A percentile compares a stretch with the other conserved stretches of the same genome.
phyloP scores from a whole-genome alignment of 106 monocot species.

The Phalaenopsis equestris region DNA sequence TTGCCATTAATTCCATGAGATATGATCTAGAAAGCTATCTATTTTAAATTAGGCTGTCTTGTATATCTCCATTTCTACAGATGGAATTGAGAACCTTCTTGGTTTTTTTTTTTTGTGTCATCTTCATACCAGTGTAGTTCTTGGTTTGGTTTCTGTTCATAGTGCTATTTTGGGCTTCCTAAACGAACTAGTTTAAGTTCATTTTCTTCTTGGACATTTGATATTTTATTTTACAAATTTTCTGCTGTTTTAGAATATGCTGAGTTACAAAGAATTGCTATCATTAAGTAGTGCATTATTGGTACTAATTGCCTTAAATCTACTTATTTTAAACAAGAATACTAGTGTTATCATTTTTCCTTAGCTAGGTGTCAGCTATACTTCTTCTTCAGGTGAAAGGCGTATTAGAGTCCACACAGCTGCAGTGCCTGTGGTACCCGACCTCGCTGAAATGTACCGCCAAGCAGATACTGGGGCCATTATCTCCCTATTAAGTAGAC shows the following conservation, averaged over 20 bases:
- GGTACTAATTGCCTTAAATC: not conserved
- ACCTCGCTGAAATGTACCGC: conserved; percentile 95
- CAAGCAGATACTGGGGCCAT: conserved; percentile 86
- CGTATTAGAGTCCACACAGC: conserved; percentile 88
- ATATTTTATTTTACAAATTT: not conserved
- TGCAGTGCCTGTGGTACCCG: conserved; percentile 88
- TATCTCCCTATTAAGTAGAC: conserved; percentile 59
- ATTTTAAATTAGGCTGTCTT: no score
- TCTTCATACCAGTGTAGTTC: no score
- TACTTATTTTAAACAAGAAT: not conserved
- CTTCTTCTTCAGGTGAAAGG: conserved; percentile 94
- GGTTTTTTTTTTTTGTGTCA: no score
- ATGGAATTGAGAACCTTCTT: no score
- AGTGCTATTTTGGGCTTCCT: not conserved
- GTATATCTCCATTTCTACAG: no score
- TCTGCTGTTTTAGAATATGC: not conserved
- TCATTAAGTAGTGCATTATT: not conserved
- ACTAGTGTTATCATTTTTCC: conserved; percentile 17
- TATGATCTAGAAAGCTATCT: no score
- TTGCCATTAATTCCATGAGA: not conserved
- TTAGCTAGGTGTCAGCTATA: conserved; percentile 62
- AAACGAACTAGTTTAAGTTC: not conserved
- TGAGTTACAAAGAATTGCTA: not conserved
- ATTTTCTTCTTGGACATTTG: not conserved
- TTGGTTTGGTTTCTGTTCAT: no score